These are phyloP conservation scores for Magnolia officinalis DNA, from an alignment of 164 flowering plant genomes.

Conservation along the genomic window DNA sequence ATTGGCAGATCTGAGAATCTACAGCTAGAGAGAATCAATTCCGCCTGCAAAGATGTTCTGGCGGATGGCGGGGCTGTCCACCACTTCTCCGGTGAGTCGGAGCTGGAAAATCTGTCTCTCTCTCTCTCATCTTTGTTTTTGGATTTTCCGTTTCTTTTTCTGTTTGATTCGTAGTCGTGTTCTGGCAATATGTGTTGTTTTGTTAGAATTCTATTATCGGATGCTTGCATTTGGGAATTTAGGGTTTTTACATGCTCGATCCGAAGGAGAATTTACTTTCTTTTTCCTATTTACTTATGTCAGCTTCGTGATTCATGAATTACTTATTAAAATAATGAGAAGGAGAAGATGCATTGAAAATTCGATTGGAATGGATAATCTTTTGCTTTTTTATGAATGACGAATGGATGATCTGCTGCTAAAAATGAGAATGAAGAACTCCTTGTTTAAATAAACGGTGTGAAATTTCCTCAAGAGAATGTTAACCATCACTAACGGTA, in stretches of 20 bases:
- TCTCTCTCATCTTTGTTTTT: background rate
- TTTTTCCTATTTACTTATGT: background rate
- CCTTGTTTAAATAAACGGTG: no score
- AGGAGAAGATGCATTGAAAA: background rate
- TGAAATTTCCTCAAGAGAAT: no score
- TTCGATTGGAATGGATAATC: background rate
- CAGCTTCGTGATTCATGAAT: background rate
- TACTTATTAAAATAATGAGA: background rate
- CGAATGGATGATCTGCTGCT: background rate
- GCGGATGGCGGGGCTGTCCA: conserved; percentile 92
- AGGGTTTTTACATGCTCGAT: background rate
- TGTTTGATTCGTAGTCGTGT: background rate
- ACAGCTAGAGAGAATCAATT: conserved; percentile 8
- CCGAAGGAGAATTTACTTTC: background rate
- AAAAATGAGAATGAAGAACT: no score
- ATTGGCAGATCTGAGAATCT: conserved; percentile 24
- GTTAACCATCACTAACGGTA: no score
- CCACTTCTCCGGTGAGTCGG: conserved; percentile 76
- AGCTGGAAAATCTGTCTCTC: background rate
- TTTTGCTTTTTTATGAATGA: background rate
- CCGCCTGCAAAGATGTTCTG: conserved; percentile 62
- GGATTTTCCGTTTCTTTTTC: background rate
- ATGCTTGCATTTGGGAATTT: background rate
- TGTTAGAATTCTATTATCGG: background rate
- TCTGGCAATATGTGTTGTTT: background rate